Conservation (phyloP, 1,139 yeast species). For the Torulaspora globosa region DNA sequence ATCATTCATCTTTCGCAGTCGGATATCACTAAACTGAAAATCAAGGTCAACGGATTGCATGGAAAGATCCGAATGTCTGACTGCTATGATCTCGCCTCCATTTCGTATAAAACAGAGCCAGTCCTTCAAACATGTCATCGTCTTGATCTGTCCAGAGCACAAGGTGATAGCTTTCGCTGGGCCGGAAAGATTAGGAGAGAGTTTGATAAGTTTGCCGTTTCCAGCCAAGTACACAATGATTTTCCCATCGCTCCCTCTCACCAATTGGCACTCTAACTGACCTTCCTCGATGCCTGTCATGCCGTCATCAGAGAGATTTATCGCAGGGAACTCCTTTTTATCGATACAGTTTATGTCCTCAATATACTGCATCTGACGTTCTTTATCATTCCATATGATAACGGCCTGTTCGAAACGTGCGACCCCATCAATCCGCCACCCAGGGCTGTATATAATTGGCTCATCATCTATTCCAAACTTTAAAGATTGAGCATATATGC, state of each 20-base stretch:
- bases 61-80: conserved; percentile 2
- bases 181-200: conserved; percentile 1
- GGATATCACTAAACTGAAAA: conserved; percentile 10
- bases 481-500: conserved; percentile 13
- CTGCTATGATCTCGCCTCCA: conserved; percentile 4
- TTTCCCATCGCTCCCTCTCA: neutral
- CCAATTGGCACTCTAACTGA: conserved; percentile 2
- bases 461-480: conserved; percentile 1
- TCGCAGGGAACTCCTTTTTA: neutral
- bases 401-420: conserved; percentile 11
- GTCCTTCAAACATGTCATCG: conserved; percentile 2
- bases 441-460: conserved; percentile 10
- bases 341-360: conserved; percentile 10
- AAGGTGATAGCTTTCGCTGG: neutral
- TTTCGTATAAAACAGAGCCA: conserved; percentile 7
- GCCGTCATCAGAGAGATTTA: conserved; percentile 2
- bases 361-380: conserved; percentile 9
- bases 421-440: conserved; percentile 18
- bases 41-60: conserved; percentile 1
- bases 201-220: neutral
- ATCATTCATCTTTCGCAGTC: conserved; percentile 10
- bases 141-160: conserved; percentile 1
- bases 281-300: neutral
- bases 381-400: conserved; percentile 21
- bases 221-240: conserved; percentile 7